phyloP scores from a whole-genome alignment of 257 asterid species.

The Solanum commersonii region DNA sequence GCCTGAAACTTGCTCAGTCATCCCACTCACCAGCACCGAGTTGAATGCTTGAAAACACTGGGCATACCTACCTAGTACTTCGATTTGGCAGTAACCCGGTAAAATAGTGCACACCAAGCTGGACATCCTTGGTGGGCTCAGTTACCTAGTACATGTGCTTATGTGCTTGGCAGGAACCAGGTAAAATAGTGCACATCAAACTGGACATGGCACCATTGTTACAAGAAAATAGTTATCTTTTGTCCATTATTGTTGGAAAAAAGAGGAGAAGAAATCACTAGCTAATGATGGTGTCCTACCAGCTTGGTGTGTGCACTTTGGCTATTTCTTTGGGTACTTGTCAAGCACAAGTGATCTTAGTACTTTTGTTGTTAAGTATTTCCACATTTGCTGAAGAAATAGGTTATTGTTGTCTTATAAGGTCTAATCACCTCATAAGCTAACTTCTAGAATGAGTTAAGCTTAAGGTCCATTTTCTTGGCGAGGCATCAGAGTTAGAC shows the following conservation, averaged over 20 bases:
- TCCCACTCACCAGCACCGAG: not conserved
- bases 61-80: not conserved
- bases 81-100: not conserved
- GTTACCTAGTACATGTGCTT: not conserved
- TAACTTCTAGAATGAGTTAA: not conserved
- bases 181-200: not conserved
- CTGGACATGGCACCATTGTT: not conserved
- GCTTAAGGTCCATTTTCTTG: not conserved
- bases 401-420: not conserved
- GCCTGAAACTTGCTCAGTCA: not conserved
- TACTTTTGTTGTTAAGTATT: not conserved
- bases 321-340: not conserved
- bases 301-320: not conserved
- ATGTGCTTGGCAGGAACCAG: not conserved
- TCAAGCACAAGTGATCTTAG: not conserved
- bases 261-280: not conserved
- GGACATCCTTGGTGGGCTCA: not conserved
- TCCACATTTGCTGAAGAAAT: not conserved
- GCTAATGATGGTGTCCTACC: not conserved
- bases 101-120: not conserved
- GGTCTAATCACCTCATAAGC: not conserved
- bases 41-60: not conserved
- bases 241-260: not conserved
- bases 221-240: not conserved
- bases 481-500: not conserved